phyloP scores from a whole-genome alignment of 2,329 filamentous ascomycete species.

The Penicillium polonicum region DNA sequence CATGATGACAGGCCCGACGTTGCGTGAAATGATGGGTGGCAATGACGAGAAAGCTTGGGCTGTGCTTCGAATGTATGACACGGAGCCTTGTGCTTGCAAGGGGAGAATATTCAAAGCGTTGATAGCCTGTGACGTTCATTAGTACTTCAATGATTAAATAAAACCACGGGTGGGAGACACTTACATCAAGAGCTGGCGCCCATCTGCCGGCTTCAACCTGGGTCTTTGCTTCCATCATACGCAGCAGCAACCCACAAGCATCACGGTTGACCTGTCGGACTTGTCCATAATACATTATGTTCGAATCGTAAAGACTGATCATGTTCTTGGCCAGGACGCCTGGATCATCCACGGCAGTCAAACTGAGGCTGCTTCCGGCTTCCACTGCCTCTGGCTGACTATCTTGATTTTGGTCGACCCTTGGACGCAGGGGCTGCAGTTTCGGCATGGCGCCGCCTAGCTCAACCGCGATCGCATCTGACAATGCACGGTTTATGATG shows the following conservation, averaged over 20 bases:
- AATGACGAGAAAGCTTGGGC: conserved; percentile 79
- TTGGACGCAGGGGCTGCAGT: conserved; percentile 76
- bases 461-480: conserved; percentile 83
- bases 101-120: conserved; percentile 75
- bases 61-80: conserved; percentile 73
- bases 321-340: conserved; percentile 63
- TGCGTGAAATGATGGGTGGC: conserved; percentile 77
- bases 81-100: conserved; percentile 69
- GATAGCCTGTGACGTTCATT: conserved; percentile 59
- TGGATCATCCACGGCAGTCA: conserved; percentile 68
- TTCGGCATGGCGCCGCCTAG: conserved; percentile 77
- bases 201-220: conserved; percentile 59
- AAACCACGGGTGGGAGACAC: conserved; percentile 32
- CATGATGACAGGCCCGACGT: conserved; percentile 85
- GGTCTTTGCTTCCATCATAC: conserved; percentile 60
- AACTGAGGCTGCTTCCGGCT: conserved; percentile 52
- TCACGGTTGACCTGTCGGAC: conserved; percentile 60
- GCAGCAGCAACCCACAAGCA: conserved; percentile 58
- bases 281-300: conserved; percentile 60
- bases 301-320: conserved; percentile 59
- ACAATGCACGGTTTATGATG: conserved; percentile 85
- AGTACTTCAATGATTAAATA: conserved; percentile 14
- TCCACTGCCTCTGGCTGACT: conserved; percentile 38
- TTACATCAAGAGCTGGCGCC: conserved; percentile 64
- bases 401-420: conserved; percentile 41